phyloP scores from a whole-genome alignment of 2,329 filamentous ascomycete species.

The Colletotrichum spinosum region DNA sequence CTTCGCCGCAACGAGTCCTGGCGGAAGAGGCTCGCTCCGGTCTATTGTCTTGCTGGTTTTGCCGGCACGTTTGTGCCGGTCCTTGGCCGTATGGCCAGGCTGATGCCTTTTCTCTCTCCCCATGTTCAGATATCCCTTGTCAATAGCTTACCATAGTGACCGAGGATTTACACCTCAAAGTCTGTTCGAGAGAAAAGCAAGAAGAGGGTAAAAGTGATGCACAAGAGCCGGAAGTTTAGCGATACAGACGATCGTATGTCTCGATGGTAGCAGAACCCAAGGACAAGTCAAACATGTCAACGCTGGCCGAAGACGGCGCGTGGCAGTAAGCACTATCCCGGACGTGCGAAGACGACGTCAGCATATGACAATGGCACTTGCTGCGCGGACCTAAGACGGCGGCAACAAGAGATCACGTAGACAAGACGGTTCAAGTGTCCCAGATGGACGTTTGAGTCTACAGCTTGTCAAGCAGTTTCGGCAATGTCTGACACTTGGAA shows the following conservation, averaged over 20 bases:
- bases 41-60: constrained; percentile 39
- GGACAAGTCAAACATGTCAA: constrained; percentile 30
- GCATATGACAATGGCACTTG: constrained; percentile 25
- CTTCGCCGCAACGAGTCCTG: constrained; percentile 50
- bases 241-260: constrained; percentile 8
- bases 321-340: constrained; percentile 9
- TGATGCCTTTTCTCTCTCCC: constrained; percentile 38
- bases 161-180: constrained; percentile 6
- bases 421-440: constrained; percentile 26
- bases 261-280: constrained; percentile 8
- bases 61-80: constrained; percentile 32
- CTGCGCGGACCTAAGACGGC: constrained; percentile 9
- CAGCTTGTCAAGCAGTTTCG: constrained; percentile 25
- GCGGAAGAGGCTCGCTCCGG: constrained; percentile 47
- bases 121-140: constrained; percentile 30
- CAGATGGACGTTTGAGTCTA: constrained; percentile 19
- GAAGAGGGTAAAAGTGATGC: constrained; percentile 10
- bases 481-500: constrained; percentile 27
- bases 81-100: constrained; percentile 36
- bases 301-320: constrained; percentile 9
- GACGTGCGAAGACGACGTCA: constrained; percentile 21
- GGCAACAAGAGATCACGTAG: constrained; percentile 23
- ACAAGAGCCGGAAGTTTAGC: constrained; percentile 19
- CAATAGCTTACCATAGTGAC: constrained; percentile 37
- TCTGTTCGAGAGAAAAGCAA: constrained; percentile 9